phyloP scores from a whole-genome alignment of 768 basidiomycete species.

The Russula sp. region DNA sequence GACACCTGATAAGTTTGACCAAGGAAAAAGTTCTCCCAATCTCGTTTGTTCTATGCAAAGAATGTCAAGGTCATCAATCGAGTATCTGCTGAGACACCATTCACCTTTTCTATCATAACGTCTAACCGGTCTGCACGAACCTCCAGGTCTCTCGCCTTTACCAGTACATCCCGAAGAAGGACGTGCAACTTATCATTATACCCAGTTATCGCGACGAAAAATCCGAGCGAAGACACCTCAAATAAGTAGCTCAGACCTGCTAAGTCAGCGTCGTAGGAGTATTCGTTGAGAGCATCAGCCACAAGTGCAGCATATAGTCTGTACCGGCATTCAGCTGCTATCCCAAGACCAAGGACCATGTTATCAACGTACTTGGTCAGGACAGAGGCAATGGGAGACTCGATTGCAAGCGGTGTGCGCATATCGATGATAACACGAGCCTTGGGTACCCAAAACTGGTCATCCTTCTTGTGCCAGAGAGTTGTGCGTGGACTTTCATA shows the following conservation, averaged over 20 bases:
- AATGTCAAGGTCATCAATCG: neutral
- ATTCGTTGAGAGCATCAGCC: constrained; percentile 85
- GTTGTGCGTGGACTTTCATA: constrained; percentile 65
- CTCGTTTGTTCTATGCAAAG: constrained; percentile 56
- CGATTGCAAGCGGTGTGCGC: constrained; percentile 59
- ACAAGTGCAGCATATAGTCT: constrained; percentile 84
- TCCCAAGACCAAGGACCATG: neutral
- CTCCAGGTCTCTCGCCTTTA: constrained; percentile 59
- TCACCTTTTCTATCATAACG: constrained; percentile 82
- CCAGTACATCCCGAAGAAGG: constrained; percentile 67
- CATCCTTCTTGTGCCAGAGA: constrained; percentile 97
- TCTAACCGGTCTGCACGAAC: constrained; percentile 70
- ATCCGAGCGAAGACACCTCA: constrained; percentile 56
- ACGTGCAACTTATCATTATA: constrained; percentile 90
- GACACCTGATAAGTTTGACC: constrained; percentile 78
- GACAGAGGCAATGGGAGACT: constrained; percentile 66
- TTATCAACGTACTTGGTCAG: constrained; percentile 58
- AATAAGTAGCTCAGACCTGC: constrained; percentile 82
- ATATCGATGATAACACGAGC: constrained; percentile 74
- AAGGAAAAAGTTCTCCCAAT: constrained; percentile 85
- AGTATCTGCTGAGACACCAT: constrained; percentile 24
- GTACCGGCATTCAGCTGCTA: constrained; percentile 8
- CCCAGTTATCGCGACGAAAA: constrained; percentile 68
- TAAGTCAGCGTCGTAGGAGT: constrained; percentile 87
- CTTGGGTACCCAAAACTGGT: constrained; percentile 93